Percentiles rank a stretch among this genome's conserved stretches.
phyloP scores from a whole-genome alignment of 75 land plant species.

The Selaginella tamariscina region DNA sequence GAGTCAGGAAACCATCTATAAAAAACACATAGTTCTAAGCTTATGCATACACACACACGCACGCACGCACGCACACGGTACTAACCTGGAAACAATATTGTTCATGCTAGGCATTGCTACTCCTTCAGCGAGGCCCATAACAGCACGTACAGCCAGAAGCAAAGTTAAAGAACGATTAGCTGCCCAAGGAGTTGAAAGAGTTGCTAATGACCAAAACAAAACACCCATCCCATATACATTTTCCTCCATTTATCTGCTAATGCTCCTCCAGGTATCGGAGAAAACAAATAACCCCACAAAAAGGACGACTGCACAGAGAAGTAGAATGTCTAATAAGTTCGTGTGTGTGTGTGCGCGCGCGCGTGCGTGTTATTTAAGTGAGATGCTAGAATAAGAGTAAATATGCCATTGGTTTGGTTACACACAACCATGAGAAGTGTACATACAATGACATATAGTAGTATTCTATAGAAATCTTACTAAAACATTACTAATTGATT shows the following conservation, averaged over 20 bases:
- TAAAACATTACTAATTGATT: neutral
- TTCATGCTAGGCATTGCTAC: constrained; percentile 98
- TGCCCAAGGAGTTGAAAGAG: constrained; percentile 85
- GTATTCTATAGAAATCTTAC: neutral
- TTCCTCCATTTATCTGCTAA: constrained; percentile 85
- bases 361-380: no score
- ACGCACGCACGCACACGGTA: neutral
- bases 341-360: no score
- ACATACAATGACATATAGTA: no score
- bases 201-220: constrained; percentile 74
- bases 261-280: constrained; percentile 83
- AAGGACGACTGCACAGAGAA: constrained; percentile 80
- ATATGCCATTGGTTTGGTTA: no score
- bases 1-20: constrained; percentile 87
- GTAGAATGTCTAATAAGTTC: no score
- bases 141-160: constrained; percentile 50
- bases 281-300: constrained; percentile 86
- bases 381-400: no score
- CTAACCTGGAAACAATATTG: constrained; percentile 75
- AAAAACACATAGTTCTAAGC: constrained; percentile 1
- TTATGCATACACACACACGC: neutral
- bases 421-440: no score
- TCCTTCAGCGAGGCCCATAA: constrained; percentile 88
- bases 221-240: constrained; percentile 75
- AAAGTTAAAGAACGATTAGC: constrained; percentile 55